Percentiles rank a stretch among this genome's conserved stretches.
Evolutionary conservation across 345 rosid species (phyloP).

Genomic region (Brassica cretica): DNA sequence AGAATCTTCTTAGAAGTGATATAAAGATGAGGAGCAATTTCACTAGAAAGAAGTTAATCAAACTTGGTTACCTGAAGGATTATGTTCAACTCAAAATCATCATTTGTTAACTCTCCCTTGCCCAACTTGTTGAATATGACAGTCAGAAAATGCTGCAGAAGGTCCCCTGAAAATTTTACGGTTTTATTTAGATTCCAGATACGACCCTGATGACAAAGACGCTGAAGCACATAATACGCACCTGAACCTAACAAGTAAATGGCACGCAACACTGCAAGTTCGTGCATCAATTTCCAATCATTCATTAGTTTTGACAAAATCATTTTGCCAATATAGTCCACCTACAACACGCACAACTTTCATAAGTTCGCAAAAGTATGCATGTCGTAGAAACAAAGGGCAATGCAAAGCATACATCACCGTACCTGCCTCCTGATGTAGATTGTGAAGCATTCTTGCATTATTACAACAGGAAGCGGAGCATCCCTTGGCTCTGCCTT

Average conservation of each 20-base stretch:
- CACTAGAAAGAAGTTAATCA: conserved; percentile 1
- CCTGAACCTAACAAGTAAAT: conserved; percentile 98
- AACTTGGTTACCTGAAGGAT: conserved; percentile 70
- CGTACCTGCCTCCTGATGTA: conserved; percentile 81
- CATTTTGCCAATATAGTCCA: conserved; percentile 71
- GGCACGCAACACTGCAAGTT: conserved; percentile 93
- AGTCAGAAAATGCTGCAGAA: conserved; percentile 88
- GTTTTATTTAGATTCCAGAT: conserved; percentile 12
- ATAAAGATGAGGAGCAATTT: conserved; percentile 4
- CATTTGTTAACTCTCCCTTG: conserved; percentile 86
- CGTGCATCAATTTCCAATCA: conserved; percentile 95
- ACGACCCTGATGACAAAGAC: conserved; percentile 17
- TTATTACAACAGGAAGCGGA: conserved; percentile 75
- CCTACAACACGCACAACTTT: conserved; percentile 49
- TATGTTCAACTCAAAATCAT: conserved; percentile 90
- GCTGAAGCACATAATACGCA: conserved; percentile 35
- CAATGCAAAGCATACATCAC: conserved; percentile 26
- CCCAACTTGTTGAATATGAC: conserved; percentile 80
- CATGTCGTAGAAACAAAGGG: conserved; percentile 17
- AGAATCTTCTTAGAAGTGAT: background rate
- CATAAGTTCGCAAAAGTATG: conserved; percentile 19
- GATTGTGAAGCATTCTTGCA: conserved; percentile 80
- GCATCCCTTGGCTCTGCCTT: conserved; percentile 55
- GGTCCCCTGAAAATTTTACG: conserved; percentile 65
- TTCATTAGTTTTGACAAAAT: conserved; percentile 83